Conservation (phyloP, 2,329 filamentous ascomycete species). For the Polytolypa hystricis region DNA sequence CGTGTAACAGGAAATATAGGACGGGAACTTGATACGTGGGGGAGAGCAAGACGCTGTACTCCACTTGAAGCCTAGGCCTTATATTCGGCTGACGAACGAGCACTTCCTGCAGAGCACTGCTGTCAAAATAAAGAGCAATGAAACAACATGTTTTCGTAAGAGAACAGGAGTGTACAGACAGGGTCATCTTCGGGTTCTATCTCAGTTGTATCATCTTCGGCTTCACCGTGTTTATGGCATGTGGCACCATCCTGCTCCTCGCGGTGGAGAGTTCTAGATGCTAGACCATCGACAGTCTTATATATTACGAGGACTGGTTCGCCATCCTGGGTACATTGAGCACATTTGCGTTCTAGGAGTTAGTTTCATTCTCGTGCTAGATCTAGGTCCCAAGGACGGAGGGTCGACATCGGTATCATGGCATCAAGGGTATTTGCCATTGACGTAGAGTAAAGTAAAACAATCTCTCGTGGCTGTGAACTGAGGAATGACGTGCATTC, state of each 20-base stretch:
- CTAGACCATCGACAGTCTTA: neutral
- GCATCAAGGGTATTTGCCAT: too few species aligned
- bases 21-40: slow-evolving; percentile 65
- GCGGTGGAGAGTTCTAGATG: neutral
- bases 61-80: slow-evolving; percentile 40
- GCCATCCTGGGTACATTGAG: slow-evolving; percentile 1
- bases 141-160: slow-evolving; percentile 6
- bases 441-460: too few species aligned
- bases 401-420: too few species aligned
- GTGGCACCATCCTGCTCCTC: slow-evolving; percentile 1
- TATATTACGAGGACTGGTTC: slow-evolving; percentile 3
- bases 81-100: slow-evolving; percentile 24
- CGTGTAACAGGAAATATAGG: slow-evolving; percentile 61
- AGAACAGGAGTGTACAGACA: slow-evolving; percentile 7
- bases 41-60: slow-evolving; percentile 65
- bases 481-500: neutral
- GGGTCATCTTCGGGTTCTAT: slow-evolving; percentile 2
- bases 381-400: too few species aligned
- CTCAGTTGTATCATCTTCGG: neutral
- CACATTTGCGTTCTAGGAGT: too few species aligned
- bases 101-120: slow-evolving; percentile 28
- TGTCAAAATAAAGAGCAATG: slow-evolving; percentile 19
- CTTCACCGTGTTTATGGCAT: neutral
- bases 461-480: too few species aligned
- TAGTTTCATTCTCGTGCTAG: too few species aligned